Conservation (phyloP, 2,329 filamentous ascomycete species). For the Claviceps monticola region DNA sequence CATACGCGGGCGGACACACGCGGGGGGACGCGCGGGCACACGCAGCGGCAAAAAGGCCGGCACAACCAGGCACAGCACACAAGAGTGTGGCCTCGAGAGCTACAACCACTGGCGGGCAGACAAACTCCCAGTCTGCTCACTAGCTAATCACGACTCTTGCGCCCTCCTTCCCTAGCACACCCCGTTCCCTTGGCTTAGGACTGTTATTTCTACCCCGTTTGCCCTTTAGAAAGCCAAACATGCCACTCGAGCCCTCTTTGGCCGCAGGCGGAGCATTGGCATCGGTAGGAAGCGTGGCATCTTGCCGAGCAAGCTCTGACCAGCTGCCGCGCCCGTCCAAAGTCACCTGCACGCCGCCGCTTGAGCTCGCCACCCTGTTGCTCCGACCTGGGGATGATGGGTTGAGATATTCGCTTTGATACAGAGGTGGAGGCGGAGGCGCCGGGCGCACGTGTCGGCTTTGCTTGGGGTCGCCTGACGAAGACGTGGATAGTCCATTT, state of each 20-base stretch:
- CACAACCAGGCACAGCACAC: no score
- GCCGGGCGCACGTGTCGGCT: conserved; percentile 15
- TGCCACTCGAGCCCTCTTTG: conserved; percentile 56
- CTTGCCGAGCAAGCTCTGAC: conserved; percentile 80
- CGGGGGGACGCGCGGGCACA: no score
- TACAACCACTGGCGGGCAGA: neutral
- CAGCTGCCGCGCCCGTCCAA: conserved; percentile 81
- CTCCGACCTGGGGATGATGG: conserved; percentile 40
- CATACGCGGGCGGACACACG: no score
- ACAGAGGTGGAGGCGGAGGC: conserved; percentile 27
- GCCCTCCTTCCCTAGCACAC: conserved; percentile 88
- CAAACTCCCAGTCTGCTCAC: neutral
- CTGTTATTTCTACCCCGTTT: conserved; percentile 86
- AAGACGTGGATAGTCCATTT: conserved; percentile 8
- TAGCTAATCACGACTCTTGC: conserved; percentile 68
- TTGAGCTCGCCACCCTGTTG: conserved; percentile 59
- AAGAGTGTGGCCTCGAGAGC: neutral
- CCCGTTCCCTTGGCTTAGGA: conserved; percentile 86
- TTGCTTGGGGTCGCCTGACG: conserved; percentile 14
- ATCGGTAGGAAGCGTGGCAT: conserved; percentile 58
- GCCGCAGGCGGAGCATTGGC: conserved; percentile 39
- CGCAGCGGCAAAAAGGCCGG: no score
- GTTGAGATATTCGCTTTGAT: conserved; percentile 32
- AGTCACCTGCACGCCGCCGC: conserved; percentile 80
- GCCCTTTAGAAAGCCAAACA: conserved; percentile 78